Base-by-base conservation (phyloP, 345 rosid species). In the Diplotaxis tenuifolia region DNA sequence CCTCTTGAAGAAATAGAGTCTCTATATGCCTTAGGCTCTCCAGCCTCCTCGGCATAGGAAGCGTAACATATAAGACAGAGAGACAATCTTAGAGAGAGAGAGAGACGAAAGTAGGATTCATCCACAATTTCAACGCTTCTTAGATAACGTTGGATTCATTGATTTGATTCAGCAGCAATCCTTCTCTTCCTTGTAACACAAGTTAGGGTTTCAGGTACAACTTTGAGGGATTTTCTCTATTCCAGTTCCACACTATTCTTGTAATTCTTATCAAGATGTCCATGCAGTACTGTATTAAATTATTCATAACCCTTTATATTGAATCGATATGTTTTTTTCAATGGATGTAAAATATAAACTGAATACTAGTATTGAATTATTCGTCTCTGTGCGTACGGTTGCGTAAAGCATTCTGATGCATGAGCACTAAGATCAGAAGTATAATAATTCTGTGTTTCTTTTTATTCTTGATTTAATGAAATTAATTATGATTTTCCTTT, bases 11-110 rank as follows among this genome's bases (percentile, higher is more conserved):
- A 7, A 1, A 7, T 3, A 49, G 75, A 71, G 75, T 61, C 68
- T 72, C 53, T 62, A 28, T 7, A 16, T 72, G 75, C 75, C 68
- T 72, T 52, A 0, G 64, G 22, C 76, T 72, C 76, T 54, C 60
- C 73, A 69, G 65, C 56, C 42, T 27, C 34, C 27, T 64, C 52
- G 38, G 62, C 28, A 52, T 29, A 15, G 23, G 9, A 53, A 72
- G 60, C 42, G 21, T 32, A 42, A 4, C 4, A 21, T 38, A 62
- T 62, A 62, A 27, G 36, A n/a, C 6, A 57, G 16, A 23, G 36
- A 11, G 69, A 32, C 47, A 21, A n/a, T 6, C 53, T 47, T 47
- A 16, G 16, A 40, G 5, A 52, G 3, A 72, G 55, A 38, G 1
- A 63, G 4, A 25, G 4, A 25, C 1, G 4, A 12, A 21, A 9